Evolutionary conservation across 2,329 filamentous ascomycete genomes (phyloP), one percentile per base, ranked within the genome.

Genomic region (Scedosporium minutisporum): DNA sequence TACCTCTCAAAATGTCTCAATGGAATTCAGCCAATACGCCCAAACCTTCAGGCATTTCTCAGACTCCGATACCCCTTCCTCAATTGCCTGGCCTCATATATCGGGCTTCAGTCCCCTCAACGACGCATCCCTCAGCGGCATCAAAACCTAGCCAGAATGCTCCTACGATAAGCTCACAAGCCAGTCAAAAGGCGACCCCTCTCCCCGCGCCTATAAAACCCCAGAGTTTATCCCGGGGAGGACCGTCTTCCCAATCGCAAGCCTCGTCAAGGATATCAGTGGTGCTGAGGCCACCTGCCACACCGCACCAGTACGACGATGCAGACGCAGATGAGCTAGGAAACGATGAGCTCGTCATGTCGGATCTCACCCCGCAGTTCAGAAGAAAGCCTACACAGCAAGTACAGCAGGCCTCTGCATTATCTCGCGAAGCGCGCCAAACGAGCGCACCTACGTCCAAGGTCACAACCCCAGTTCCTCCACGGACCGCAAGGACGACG

Each of bases 361-460:
- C 72, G 2, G 68, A 69, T 60, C 53, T 71, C 16, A 65, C 65
- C 18, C 64, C 65, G 48, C 67, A 63, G 14, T 62, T 57, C 18
- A 63, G 61, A 38, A 66, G 64, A 44, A 63, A 66, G 48, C 63
- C 62, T 16, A 63, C 65, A 9, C 29, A 9, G 21, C 4, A 53
- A 25, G 48, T 21, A 12, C 48, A 21, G 10, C n/a, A 21, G n/a
- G 48, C 48, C 48, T 18, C 48, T 10, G n/a, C 5, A 14, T n/a
- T 21, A 21, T 21, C 57, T 42, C 27, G 33, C 33, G 27, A 60
- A 60, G 48, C 42, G 14, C 42, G 48, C 48, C 10, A 21, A 9
- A 4, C 48, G 10, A 53, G 48, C 48, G 16, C 46, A 60, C 51
- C 58, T 25, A 3, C 25, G 27, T 12, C 4, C 18, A 53, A 25